Conservation (phyloP, 2,329 filamentous ascomycete species). For the Pyrenochaeta sp. region DNA sequence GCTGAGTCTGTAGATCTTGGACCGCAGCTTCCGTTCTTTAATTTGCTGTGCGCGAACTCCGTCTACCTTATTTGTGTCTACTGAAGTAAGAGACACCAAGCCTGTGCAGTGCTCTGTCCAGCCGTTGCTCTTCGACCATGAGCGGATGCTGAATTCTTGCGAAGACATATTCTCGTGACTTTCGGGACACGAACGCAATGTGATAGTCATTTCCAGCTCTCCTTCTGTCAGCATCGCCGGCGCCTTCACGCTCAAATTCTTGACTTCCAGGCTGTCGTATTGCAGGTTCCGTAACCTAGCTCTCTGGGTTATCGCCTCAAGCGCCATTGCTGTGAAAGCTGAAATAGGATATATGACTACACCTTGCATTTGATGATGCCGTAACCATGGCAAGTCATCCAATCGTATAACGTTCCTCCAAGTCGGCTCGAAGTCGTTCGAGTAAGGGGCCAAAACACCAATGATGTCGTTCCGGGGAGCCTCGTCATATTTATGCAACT, state of each 20-base stretch:
- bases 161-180: not conserved
- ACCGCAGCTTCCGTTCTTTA: constrained; percentile 22
- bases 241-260: constrained; percentile 24
- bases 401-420: constrained; percentile 59
- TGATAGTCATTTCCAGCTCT: constrained; percentile 41
- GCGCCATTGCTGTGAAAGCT: constrained; percentile 40
- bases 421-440: constrained; percentile 29
- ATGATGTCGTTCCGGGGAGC: constrained; percentile 35
- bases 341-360: constrained; percentile 44
- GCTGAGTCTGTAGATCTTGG: constrained; percentile 7
- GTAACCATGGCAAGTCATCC: constrained; percentile 56
- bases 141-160: constrained; percentile 61
- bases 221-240: constrained; percentile 41
- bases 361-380: constrained; percentile 55
- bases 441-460: constrained; percentile 29
- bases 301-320: constrained; percentile 41
- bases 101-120: constrained; percentile 66
- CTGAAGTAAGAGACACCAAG: constrained; percentile 51
- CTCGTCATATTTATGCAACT: constrained; percentile 12
- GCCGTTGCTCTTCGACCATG: constrained; percentile 60
- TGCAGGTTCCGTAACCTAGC: constrained; percentile 14
- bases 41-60: constrained; percentile 19
- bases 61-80: constrained; percentile 54
- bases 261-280: constrained; percentile 27
- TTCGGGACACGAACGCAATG: constrained; percentile 23